A percentile compares a stretch with the other conserved stretches of the same genome.
These are phyloP conservation scores for Allomyces javanicus DNA, from an alignment of 192 early-diverging fungal species.

Conservation along the genomic window DNA sequence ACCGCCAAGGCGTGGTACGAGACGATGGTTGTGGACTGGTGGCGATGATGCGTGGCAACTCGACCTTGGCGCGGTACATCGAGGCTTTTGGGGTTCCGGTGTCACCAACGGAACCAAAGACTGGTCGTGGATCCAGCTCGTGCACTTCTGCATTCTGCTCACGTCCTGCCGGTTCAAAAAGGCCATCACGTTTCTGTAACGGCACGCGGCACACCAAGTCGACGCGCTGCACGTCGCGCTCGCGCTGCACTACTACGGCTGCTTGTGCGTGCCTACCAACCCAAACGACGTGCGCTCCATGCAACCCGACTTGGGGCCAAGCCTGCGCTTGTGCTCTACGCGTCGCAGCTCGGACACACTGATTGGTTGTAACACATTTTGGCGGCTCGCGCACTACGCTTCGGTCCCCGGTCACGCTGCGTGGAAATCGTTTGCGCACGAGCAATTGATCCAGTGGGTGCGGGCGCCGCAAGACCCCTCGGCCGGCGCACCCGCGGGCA, in stretches of 20 bases:
- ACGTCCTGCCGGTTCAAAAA: constrained; percentile 3
- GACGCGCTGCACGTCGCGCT: constrained; percentile 89
- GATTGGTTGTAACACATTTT: background rate
- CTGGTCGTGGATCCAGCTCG: no score
- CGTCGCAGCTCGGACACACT: background rate
- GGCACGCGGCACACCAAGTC: constrained; percentile 32
- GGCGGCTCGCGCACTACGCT: background rate
- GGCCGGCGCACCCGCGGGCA: no score
- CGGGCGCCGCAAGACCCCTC: background rate
- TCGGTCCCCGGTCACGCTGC: background rate
- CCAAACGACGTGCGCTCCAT: constrained; percentile 9
- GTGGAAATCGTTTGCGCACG: background rate
- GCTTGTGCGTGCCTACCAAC: constrained; percentile 45
- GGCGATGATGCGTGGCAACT: no score
- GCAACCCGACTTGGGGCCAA: background rate
- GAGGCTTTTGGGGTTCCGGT: no score
- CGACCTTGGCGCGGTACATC: no score
- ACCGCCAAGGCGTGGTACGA: no score
- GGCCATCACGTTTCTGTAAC: constrained; percentile 54
- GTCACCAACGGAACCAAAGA: no score
- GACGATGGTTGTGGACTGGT: no score
- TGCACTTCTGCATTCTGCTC: background rate
- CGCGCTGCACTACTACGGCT: constrained; percentile 53
- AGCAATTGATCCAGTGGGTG: background rate
- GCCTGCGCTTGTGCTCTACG: background rate